Evolutionary conservation across 257 asterid genomes (phyloP), one percentile per base, ranked within the genome.

Genomic region (Salvia rosmarinus): DNA sequence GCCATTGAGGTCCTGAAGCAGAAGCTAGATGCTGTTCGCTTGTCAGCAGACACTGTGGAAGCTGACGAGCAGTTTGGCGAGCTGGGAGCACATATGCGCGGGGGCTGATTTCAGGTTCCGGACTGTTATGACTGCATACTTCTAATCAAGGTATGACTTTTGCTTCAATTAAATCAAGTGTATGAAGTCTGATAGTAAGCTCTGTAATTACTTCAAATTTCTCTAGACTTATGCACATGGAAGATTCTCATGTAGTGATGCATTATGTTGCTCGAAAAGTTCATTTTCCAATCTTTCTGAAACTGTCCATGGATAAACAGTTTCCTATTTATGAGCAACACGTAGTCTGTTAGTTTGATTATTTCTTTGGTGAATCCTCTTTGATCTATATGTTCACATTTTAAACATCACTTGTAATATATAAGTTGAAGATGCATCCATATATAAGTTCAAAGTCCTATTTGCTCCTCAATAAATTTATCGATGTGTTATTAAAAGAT

Each of bases 61-160:
- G 97, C 97, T 50, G 99, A 95, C 68, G 99, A 91, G 68, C 99
- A 95, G 83, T 95, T 95, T 67, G 95, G 95, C 8, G 98, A 95
- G 81, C 77, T 95, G 92, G 99, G 98, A 56, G 99, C 96, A 9
- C 99, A 95, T 80, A 88, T 95, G 98, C 95, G 98, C 11, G 99
- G 99, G 9, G 97, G 98, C 9, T 94, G 85, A 93, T 69, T 50
- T 42, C 32, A 19, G 19, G 42, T 17, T 11, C 61, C 23, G 9
- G 46, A 34, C 62, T 56, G 37, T 57, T 3, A 19, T 4, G n/a
- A 7, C 34, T 16, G 57, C 35, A 54, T 44, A n/a, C 43, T 34
- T 62, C 52, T 52, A 44, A 37, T 47, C 51, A 37, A 9, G 51
- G 49, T 23, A 54, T 44, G 51, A 20, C 14, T 59, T 39, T 75